These are phyloP conservation scores for Tillandsia fasciculata DNA, from an alignment of 176 grass and related monocot genomes.

Conservation along the genomic window DNA sequence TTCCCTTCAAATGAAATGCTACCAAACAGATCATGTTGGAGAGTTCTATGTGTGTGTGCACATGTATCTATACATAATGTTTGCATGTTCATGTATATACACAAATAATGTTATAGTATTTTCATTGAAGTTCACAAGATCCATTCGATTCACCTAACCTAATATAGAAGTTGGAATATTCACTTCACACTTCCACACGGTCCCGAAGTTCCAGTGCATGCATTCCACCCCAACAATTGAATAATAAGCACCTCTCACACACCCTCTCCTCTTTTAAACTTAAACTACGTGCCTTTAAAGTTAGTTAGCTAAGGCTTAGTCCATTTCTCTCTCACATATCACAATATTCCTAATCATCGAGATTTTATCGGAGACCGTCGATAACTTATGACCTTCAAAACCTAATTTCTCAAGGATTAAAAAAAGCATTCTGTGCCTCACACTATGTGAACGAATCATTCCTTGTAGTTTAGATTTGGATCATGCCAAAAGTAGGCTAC, in stretches of 20 bases:
- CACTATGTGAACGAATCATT: conserved; percentile 7
- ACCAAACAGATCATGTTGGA: no score
- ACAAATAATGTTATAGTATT: no score
- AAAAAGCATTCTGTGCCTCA: conserved; percentile 14
- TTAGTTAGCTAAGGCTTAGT: conserved; percentile 44
- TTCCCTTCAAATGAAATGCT: no score
- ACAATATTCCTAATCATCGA: conserved; percentile 1
- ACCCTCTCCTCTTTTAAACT: conserved; percentile 22
- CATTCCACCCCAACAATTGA: conserved; percentile 34
- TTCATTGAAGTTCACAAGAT: not conserved
- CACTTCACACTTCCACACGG: conserved; percentile 39
- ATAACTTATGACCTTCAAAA: not conserved
- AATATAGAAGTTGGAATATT: conserved; percentile 1
- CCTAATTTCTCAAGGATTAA: not conserved
- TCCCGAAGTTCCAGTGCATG: conserved; percentile 46
- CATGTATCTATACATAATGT: no score
- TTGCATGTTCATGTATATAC: conserved; percentile 34
- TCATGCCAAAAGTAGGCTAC: conserved; percentile 48
- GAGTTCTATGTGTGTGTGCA: no score
- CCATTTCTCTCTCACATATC: conserved; percentile 20
- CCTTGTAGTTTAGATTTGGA: conserved; percentile 24
- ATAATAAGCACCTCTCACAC: conserved; percentile 20
- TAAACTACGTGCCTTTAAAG: conserved; percentile 23
- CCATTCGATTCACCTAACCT: conserved; percentile 7
- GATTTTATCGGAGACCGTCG: not conserved